These are phyloP conservation scores for Gossypium longicalyx DNA, from an alignment of 345 rosid species.

Conservation along the genomic window DNA sequence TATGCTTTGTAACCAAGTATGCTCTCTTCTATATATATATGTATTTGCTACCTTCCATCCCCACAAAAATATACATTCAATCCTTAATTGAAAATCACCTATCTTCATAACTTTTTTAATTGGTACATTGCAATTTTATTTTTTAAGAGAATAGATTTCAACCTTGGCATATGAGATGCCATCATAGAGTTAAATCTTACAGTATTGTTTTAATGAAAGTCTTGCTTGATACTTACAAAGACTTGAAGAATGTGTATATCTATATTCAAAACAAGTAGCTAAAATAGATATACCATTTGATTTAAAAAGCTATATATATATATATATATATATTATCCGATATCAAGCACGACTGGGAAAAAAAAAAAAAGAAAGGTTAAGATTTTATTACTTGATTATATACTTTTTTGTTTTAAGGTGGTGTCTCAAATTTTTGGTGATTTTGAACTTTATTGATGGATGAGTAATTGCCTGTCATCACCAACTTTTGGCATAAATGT, in stretches of 20 bases:
- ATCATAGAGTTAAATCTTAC: too few relatives aligned
- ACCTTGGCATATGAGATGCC: too few relatives aligned
- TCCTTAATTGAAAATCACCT: too few relatives aligned
- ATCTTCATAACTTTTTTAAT: too few relatives aligned
- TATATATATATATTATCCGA: background rate
- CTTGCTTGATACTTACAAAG: background rate
- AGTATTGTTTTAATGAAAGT: background rate
- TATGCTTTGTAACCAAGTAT: slow-evolving; percentile 23
- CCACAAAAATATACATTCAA: too few relatives aligned
- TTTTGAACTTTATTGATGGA: background rate
- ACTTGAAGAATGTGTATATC: background rate
- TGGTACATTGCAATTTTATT: too few relatives aligned
- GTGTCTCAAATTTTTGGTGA: background rate
- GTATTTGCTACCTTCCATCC: background rate
- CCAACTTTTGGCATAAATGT: background rate
- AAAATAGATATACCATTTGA: too few relatives aligned
- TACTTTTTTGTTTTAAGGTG: background rate
- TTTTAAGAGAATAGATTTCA: too few relatives aligned
- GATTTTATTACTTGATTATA: too few relatives aligned
- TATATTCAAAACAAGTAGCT: too few relatives aligned
- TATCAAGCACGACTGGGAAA: background rate
- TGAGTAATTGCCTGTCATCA: background rate
- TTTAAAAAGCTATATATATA: too few relatives aligned
- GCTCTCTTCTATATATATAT: background rate
- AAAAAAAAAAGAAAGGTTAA: too few relatives aligned